These are phyloP conservation scores for Santalum album DNA, from an alignment of 164 flowering plant species.

Conservation along the genomic window DNA sequence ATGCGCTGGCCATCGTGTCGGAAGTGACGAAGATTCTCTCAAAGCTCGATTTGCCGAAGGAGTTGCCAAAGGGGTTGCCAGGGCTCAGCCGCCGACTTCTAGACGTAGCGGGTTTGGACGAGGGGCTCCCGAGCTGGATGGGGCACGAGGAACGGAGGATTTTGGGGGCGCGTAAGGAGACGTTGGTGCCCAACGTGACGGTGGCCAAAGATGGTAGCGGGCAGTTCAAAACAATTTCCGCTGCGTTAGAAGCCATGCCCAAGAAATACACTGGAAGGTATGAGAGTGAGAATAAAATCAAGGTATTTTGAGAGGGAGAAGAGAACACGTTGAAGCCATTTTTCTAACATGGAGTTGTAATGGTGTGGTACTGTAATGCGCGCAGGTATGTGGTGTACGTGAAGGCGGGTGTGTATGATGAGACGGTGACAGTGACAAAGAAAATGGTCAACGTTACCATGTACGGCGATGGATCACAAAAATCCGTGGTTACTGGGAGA, in stretches of 20 bases:
- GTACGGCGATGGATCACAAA: constrained; percentile 11
- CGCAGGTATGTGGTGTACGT: constrained; percentile 9
- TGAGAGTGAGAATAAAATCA: too few species aligned
- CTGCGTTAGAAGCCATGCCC: constrained; percentile 7
- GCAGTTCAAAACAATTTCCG: constrained; percentile 8
- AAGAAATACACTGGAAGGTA: constrained; percentile 5
- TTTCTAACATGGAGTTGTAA: too few species aligned
- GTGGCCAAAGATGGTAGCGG: constrained; percentile 17
- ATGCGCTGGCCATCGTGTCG: constrained; percentile 37
- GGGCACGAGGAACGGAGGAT: too few species aligned
- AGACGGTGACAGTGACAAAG: constrained; percentile 2
- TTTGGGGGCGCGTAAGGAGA: neutral
- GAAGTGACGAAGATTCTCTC: constrained; percentile 18
- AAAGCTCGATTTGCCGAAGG: too few species aligned
- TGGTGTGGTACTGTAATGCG: too few species aligned
- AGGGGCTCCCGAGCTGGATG: constrained; percentile 1
- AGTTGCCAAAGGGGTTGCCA: neutral
- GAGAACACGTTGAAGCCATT: too few species aligned
- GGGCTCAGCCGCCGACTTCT: neutral
- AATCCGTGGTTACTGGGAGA: constrained; percentile 8
- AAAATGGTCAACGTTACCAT: constrained; percentile 6
- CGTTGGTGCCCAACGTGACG: constrained; percentile 7
- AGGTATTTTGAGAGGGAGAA: too few species aligned
- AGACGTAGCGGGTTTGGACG: neutral
- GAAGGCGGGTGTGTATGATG: constrained; percentile 12